These are phyloP conservation scores for Cynanchum wilfordii DNA, from an alignment of 257 asterid species.

Conservation along the genomic window DNA sequence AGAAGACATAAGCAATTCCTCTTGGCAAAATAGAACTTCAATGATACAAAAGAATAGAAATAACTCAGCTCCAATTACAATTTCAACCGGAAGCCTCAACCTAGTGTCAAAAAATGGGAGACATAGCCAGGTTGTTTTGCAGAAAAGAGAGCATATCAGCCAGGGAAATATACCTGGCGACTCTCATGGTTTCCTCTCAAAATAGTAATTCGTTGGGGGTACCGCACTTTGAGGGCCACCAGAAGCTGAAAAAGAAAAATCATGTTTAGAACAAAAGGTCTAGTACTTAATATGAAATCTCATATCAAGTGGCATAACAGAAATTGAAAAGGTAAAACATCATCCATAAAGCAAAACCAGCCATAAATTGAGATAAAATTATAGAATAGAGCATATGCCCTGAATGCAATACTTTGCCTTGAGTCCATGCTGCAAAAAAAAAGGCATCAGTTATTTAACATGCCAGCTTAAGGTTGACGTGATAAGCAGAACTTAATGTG, in stretches of 20 bases:
- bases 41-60: not conserved
- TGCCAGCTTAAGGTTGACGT: not conserved
- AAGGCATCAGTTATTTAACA: not conserved
- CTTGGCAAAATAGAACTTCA: not conserved
- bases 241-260: constrained; percentile 35
- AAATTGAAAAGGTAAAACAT: not conserved
- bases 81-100: constrained; percentile 8
- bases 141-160: not conserved
- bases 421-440: not conserved
- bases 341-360: not conserved
- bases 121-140: not conserved
- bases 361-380: not conserved
- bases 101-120: not conserved
- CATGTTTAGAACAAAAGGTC: not conserved
- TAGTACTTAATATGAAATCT: not conserved
- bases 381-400: not conserved
- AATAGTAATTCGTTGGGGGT: constrained; percentile 46
- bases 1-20: constrained; percentile 1
- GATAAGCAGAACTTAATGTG: not conserved
- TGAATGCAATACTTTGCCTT: not conserved
- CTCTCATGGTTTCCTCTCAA: constrained; percentile 88
- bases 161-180: constrained; percentile 42
- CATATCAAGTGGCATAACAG: not conserved
- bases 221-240: constrained; percentile 49
- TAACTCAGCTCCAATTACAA: constrained; percentile 3